Evolutionary conservation across 2,329 filamentous ascomycete genomes (phyloP).

Genomic region (Geosmithia putterillii): DNA sequence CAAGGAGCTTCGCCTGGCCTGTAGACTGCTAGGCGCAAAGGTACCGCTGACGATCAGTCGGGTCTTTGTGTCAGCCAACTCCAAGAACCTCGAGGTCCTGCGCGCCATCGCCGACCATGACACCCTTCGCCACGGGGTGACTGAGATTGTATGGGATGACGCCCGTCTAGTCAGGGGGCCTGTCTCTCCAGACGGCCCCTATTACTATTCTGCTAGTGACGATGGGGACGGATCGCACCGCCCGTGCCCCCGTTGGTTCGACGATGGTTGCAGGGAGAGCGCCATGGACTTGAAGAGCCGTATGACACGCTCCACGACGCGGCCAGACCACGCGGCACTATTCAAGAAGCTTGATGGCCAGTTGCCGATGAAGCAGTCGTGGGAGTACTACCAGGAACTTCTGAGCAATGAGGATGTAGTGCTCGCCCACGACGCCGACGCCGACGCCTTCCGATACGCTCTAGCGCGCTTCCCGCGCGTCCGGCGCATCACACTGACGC

Average conservation of each 20-base stretch:
- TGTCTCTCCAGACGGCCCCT: too few species aligned
- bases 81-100: conserved; percentile 20
- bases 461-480: conserved; percentile 20
- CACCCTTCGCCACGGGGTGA: conserved; percentile 13
- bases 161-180: conserved; percentile 1
- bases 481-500: conserved; percentile 22
- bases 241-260: neutral
- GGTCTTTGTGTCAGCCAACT: conserved; percentile 25
- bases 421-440: conserved; percentile 13
- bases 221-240: neutral
- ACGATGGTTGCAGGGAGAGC: neutral
- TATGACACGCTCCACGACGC: neutral
- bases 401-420: conserved; percentile 17
- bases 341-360: neutral
- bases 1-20: conserved; percentile 6
- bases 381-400: conserved; percentile 16
- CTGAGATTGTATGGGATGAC: conserved; percentile 25
- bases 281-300: neutral
- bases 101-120: conserved; percentile 20
- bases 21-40: conserved; percentile 1
- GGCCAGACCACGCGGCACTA: neutral
- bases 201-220: neutral
- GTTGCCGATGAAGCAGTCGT: conserved; percentile 4
- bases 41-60: conserved; percentile 6
- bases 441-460: conserved; percentile 17